phyloP scores from a whole-genome alignment of 2,329 filamentous ascomycete genomes.

The Talaromyces sp. region DNA sequence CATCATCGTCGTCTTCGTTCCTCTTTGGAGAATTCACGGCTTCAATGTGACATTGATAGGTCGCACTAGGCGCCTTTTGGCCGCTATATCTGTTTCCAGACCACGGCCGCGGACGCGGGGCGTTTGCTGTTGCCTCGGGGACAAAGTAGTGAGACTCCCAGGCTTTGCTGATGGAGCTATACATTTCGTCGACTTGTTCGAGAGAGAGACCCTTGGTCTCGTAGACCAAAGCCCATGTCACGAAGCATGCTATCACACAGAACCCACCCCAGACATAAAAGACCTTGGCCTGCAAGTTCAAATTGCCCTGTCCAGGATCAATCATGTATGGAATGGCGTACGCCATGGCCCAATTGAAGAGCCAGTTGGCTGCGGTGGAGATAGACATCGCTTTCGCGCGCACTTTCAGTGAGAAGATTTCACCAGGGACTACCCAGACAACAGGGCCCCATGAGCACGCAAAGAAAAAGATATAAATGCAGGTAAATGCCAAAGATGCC shows the following conservation, averaged over 20 bases:
- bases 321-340: conserved; percentile 80
- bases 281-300: conserved; percentile 57
- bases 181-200: conserved; percentile 78
- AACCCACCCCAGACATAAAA: conserved; percentile 58
- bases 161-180: conserved; percentile 57
- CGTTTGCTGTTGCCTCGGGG: not conserved
- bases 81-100: not conserved
- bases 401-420: conserved; percentile 45
- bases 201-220: conserved; percentile 81
- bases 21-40: not conserved
- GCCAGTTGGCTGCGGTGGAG: conserved; percentile 53
- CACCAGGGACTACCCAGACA: conserved; percentile 44
- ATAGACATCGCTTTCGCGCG: conserved; percentile 46
- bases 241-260: conserved; percentile 49
- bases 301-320: conserved; percentile 59
- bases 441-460: conserved; percentile 39
- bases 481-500: conserved; percentile 41
- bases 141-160: conserved; percentile 51
- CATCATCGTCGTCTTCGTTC: not conserved
- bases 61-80: not conserved
- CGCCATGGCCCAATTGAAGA: conserved; percentile 70
- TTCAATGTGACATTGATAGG: not conserved
- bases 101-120: not conserved
- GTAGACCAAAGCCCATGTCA: conserved; percentile 68
- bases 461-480: conserved; percentile 46